Conservation (phyloP, 2,329 filamentous ascomycete species). For the Exophiala aquamarina region DNA sequence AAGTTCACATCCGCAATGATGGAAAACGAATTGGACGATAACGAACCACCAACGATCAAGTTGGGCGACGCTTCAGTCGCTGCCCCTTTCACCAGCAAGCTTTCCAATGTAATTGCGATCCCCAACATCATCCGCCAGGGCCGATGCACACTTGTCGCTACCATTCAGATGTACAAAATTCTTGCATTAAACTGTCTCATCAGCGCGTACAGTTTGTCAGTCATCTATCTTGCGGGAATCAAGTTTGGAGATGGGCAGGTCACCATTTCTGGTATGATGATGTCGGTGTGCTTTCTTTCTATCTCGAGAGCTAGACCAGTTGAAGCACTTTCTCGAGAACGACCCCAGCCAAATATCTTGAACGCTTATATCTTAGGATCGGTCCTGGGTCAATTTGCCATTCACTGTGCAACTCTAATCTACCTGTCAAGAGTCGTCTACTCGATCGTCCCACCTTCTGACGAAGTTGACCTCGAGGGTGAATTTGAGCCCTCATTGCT, state of each 20-base stretch:
- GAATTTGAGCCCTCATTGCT: slow-evolving; percentile 91
- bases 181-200: slow-evolving; percentile 96
- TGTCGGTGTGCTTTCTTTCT: slow-evolving; percentile 98
- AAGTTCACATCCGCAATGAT: slow-evolving; percentile 85
- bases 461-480: slow-evolving; percentile 82
- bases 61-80: slow-evolving; percentile 96
- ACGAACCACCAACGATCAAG: slow-evolving; percentile 93
- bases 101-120: slow-evolving; percentile 93
- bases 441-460: slow-evolving; percentile 68
- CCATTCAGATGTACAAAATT: slow-evolving; percentile 99
- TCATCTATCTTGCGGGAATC: slow-evolving; percentile 95
- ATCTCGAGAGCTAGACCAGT: slow-evolving; percentile 97
- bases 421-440: slow-evolving; percentile 92
- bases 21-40: slow-evolving; percentile 82
- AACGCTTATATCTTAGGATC: slow-evolving; percentile 98
- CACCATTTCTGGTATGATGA: slow-evolving; percentile 98
- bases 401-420: slow-evolving; percentile 91
- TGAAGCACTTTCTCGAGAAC: slow-evolving; percentile 92
- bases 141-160: slow-evolving; percentile 94
- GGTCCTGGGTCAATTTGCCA: slow-evolving; percentile 92
- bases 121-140: slow-evolving; percentile 98
- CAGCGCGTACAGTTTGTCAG: slow-evolving; percentile 93
- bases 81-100: slow-evolving; percentile 95
- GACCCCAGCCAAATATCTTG: slow-evolving; percentile 97
- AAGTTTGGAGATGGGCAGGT: slow-evolving; percentile 99